Evolutionary conservation across 2,329 filamentous ascomycete species (phyloP).

Genomic region (Davidsoniella neocaledoniae): DNA sequence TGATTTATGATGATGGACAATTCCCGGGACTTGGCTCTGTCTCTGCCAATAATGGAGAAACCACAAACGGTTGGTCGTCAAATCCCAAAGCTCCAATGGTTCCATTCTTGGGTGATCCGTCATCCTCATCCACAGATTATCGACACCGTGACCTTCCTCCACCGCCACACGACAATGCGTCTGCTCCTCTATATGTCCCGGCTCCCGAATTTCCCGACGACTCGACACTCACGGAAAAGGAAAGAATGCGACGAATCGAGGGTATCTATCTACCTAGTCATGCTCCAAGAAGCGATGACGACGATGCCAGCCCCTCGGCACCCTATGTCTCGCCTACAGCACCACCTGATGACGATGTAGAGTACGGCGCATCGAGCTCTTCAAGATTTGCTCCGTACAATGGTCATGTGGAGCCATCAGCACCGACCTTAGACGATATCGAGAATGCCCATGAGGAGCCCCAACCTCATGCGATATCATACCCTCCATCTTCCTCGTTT

Average conservation of each 20-base stretch:
- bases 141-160: slow-evolving; percentile 12
- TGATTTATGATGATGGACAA: background rate
- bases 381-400: too few species aligned
- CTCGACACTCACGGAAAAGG: slow-evolving; percentile 59
- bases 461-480: slow-evolving; percentile 13
- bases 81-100: slow-evolving; percentile 7
- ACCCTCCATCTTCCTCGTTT: background rate
- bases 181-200: slow-evolving; percentile 43
- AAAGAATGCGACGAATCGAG: slow-evolving; percentile 61
- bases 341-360: slow-evolving; percentile 19
- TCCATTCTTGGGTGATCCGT: background rate
- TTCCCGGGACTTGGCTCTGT: slow-evolving; percentile 4
- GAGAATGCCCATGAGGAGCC: slow-evolving; percentile 9
- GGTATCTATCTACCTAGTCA: slow-evolving; percentile 65
- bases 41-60: slow-evolving; percentile 20
- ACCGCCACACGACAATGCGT: slow-evolving; percentile 30
- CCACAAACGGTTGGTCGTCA: slow-evolving; percentile 12
- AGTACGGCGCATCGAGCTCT: slow-evolving; percentile 23
- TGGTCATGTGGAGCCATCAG: slow-evolving; percentile 1
- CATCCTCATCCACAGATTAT: slow-evolving; percentile 7
- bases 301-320: slow-evolving; percentile 22
- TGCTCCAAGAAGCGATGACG: slow-evolving; percentile 25
- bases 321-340: slow-evolving; percentile 14
- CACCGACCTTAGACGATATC: slow-evolving; percentile 6
- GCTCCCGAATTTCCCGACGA: slow-evolving; percentile 44